Evolutionary conservation across 202 grass and related monocot species (phyloP), one percentile per base, ranked within the genome.

Genomic region (Carex sylvatica): DNA sequence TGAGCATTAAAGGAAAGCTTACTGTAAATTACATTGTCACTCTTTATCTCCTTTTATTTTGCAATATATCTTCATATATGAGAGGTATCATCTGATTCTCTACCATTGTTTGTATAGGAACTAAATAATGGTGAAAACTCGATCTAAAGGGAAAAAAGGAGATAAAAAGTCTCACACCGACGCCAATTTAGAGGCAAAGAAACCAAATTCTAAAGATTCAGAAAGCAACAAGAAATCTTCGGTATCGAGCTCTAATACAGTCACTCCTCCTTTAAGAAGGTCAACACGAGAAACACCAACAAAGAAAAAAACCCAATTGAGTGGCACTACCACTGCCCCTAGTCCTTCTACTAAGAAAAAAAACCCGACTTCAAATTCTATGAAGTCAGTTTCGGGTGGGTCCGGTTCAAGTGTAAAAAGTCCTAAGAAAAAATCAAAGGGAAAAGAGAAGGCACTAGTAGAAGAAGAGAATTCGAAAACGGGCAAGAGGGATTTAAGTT

Each of bases 181-280:
- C 70, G 26, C 75, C 19, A 85, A 74, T 47, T 86, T 67, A 24
- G 20, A 14, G 11, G 9, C 83, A 3, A 74, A 74, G 12, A 24
- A n/a, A 28, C 70, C 70, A 14, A 74, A 59, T 36, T 73, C 51
- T 72, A 74, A 51, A 3, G 65, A 38, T 47, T 82, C 69, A 14
- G 79, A 66, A 77, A 85, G 19, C 46, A 87, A 23, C 59, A 85
- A 83, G 72, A 89, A 33, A 13, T 80, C 71, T 61, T 81, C 35
- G 22, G 47, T 60, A 22, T 36, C 81, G 0, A 62, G 53, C 0
- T 72, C 4, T n/a, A 26, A 80, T 24, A 23, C 65, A 22, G 23
- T 65, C 7, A n/a, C 49, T n/a, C n/a, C 75, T 51, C 84, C 51
- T 70, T 87, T 94, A 64, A 98, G 95, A 91, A 92, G 92, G 87